Conservation (phyloP, 2,329 filamentous ascomycete species). For the Davidsoniella eucalypti region DNA sequence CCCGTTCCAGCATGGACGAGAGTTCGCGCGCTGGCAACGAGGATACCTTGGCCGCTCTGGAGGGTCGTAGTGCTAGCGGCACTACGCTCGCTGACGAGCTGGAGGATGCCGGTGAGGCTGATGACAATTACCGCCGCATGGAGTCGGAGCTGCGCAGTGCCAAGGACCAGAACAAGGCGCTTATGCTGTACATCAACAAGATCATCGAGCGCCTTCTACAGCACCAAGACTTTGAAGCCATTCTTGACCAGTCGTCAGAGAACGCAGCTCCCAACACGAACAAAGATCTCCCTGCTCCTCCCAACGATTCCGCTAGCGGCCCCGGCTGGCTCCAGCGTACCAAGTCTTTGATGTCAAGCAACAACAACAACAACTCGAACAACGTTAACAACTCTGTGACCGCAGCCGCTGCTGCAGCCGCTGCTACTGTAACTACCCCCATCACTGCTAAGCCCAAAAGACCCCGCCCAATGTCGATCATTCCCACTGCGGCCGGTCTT, state of each 20-base stretch:
- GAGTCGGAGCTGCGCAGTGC: conserved; percentile 64
- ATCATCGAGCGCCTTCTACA: conserved; percentile 92
- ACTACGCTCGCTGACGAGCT: conserved; percentile 77
- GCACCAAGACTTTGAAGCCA: conserved; percentile 87
- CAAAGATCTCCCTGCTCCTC: conserved; percentile 71
- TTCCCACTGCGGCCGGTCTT: conserved; percentile 24
- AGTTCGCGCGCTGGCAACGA: conserved; percentile 32
- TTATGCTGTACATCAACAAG: conserved; percentile 96
- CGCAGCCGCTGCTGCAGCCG: conserved; percentile 8
- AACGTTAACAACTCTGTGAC: conserved; percentile 27
- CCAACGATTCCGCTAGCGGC: conserved; percentile 22
- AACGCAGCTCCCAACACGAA: conserved; percentile 36
- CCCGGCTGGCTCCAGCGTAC: conserved; percentile 42
- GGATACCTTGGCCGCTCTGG: conserved; percentile 46
- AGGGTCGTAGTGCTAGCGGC: conserved; percentile 32
- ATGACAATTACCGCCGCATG: conserved; percentile 48
- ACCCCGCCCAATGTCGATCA: conserved; percentile 40
- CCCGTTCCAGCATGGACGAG: conserved; percentile 9
- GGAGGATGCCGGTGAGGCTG: conserved; percentile 46
- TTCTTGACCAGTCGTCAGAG: conserved; percentile 65
- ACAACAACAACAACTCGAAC: conserved; percentile 28
- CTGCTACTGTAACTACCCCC: conserved; percentile 13
- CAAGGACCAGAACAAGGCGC: conserved; percentile 90
- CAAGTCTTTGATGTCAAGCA: conserved; percentile 26
- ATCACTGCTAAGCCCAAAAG: conserved; percentile 24